Evolutionary conservation across 805 yeast species (phyloP).

Genomic region (Metschnikowia similis): DNA sequence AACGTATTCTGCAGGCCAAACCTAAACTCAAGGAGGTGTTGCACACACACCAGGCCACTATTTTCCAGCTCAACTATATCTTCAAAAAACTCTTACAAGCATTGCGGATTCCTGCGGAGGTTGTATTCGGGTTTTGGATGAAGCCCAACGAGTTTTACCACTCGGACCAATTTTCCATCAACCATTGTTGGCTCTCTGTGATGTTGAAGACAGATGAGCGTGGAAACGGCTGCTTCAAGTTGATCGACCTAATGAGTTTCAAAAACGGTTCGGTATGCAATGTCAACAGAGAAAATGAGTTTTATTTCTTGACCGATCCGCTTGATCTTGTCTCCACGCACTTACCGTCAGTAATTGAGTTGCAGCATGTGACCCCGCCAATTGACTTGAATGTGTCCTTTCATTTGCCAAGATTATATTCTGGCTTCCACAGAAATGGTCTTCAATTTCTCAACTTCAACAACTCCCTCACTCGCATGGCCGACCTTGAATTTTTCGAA

Average conservation of each 20-base stretch:
- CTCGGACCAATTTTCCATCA: slow-evolving; percentile 50
- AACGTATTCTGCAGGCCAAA: slow-evolving; percentile 33
- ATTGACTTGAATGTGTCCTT: slow-evolving; percentile 73
- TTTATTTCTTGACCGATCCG: slow-evolving; percentile 79
- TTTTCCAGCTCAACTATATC: slow-evolving; percentile 73
- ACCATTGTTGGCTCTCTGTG: slow-evolving; percentile 89
- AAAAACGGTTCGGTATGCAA: slow-evolving; percentile 32
- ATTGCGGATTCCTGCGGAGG: slow-evolving; percentile 67
- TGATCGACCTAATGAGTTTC: slow-evolving; percentile 58
- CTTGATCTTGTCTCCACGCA: slow-evolving; percentile 75
- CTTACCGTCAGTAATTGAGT: slow-evolving; percentile 70
- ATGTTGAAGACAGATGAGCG: slow-evolving; percentile 55
- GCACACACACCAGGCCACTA: slow-evolving; percentile 49
- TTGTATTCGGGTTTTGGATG: slow-evolving; percentile 79
- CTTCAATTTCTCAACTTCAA: slow-evolving; percentile 63
- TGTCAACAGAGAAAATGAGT: slow-evolving; percentile 39
- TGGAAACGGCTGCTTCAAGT: slow-evolving; percentile 47
- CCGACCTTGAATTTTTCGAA: slow-evolving; percentile 76
- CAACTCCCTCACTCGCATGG: slow-evolving; percentile 67
- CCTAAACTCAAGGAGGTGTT: slow-evolving; percentile 43
- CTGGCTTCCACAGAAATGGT: slow-evolving; percentile 63
- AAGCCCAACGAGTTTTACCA: slow-evolving; percentile 62
- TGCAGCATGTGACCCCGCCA: slow-evolving; percentile 86
- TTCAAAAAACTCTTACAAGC: slow-evolving; percentile 69
- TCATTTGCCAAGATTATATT: slow-evolving; percentile 81